These are phyloP conservation scores for Dysphania ambrosioides DNA, from an alignment of 148 eudicot genomes.

Conservation along the genomic window DNA sequence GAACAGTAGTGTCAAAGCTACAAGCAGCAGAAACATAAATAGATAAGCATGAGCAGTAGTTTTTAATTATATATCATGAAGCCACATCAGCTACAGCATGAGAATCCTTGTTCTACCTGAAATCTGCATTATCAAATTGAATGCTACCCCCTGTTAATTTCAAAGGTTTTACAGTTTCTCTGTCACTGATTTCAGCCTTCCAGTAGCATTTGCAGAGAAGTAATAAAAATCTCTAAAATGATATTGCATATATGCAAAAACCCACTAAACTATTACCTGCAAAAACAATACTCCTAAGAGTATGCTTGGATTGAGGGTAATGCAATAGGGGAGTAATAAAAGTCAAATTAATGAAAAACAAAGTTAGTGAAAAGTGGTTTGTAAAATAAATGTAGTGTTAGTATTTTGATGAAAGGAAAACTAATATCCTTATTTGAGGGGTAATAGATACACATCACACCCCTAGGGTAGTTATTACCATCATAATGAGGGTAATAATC, in stretches of 20 bases:
- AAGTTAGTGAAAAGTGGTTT: too few relatives aligned
- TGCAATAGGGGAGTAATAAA: too few relatives aligned
- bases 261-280: not conserved
- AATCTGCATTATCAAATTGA: slow-evolving; percentile 73
- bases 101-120: slow-evolving; percentile 47
- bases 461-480: too few relatives aligned
- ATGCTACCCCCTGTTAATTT: slow-evolving; percentile 64
- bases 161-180: slow-evolving; percentile 64
- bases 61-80: not conserved
- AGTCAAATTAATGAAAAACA: too few relatives aligned
- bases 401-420: too few relatives aligned
- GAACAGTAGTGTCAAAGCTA: not conserved
- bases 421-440: too few relatives aligned
- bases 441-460: too few relatives aligned
- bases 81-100: not conserved
- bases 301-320: too few relatives aligned
- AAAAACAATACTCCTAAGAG: not conserved
- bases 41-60: not conserved
- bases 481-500: too few relatives aligned
- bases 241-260: not conserved
- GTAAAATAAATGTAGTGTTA: too few relatives aligned
- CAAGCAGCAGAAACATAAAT: not conserved
- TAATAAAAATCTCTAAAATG: not conserved
- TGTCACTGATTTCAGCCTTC: slow-evolving; percentile 71
- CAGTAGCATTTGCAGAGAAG: slow-evolving; percentile 35